These are phyloP conservation scores for Nitzschia putrida DNA, from an alignment of 108 stramenopile species.

Conservation along the genomic window DNA sequence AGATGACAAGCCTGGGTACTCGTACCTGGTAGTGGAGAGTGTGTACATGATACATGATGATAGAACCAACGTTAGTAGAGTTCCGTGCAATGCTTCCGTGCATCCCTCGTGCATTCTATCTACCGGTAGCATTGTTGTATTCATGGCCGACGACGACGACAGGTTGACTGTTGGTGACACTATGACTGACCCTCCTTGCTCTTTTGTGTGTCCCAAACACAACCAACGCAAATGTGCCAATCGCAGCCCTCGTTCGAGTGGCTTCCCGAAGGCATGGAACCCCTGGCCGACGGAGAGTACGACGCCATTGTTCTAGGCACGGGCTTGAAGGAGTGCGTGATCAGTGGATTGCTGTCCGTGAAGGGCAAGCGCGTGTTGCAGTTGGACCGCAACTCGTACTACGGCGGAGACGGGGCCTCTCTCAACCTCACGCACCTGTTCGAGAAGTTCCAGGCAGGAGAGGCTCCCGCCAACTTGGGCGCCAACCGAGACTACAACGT, in stretches of 20 bases:
- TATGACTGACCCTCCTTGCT: no score
- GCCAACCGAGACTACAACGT: slow-evolving; percentile 97
- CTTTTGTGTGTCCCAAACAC: no score
- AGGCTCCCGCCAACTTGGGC: slow-evolving; percentile 76
- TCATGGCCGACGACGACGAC: no score
- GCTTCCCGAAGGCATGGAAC: slow-evolving; percentile 91
- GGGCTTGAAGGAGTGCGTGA: slow-evolving; percentile 98
- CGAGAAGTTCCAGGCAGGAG: slow-evolving; percentile 93
- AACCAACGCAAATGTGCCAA: no score
- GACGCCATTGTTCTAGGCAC: slow-evolving; percentile 99
- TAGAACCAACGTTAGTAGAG: no score
- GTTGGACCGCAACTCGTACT: slow-evolving; percentile 97
- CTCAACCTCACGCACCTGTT: slow-evolving; percentile 95
- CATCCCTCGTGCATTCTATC: no score
- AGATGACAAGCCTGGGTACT: no score
- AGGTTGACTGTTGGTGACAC: no score
- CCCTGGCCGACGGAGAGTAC: slow-evolving; percentile 98
- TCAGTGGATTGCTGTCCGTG: slow-evolving; percentile 93
- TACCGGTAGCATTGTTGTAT: no score
- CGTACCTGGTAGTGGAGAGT: no score
- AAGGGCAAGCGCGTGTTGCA: slow-evolving; percentile 96
- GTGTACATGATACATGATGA: no score
- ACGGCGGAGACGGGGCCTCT: slow-evolving; percentile 98
- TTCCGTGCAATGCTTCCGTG: no score
- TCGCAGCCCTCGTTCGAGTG: slow-evolving; percentile 67